Conservation (phyloP, 352 stramenopile genomes). For the Globisporangium acanthophoron region DNA sequence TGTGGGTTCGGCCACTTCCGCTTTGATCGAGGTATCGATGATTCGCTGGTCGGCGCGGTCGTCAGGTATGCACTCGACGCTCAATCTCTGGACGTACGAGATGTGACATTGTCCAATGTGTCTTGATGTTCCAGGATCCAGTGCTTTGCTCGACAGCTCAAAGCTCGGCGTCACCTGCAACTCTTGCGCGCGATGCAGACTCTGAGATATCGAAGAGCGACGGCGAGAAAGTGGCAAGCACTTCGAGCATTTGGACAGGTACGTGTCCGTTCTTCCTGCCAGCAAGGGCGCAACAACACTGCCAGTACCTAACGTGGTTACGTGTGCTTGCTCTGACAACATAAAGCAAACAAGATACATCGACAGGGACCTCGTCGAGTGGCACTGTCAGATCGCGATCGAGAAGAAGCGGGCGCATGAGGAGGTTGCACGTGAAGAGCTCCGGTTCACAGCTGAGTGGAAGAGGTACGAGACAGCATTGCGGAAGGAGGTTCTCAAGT, state of each 20-base stretch:
- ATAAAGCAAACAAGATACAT: conserved; percentile 8
- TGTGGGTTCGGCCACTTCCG: conserved; percentile 20
- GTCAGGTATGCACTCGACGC: conserved; percentile 11
- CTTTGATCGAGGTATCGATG: conserved; percentile 11
- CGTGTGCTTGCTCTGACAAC: background rate
- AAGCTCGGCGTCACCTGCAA: conserved; percentile 5
- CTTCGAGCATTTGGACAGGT: conserved; percentile 8
- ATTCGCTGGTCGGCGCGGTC: conserved; percentile 4
- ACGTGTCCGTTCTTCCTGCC: background rate
- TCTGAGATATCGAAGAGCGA: conserved; percentile 1
- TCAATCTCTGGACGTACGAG: background rate
- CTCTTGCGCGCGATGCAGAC: conserved; percentile 2
- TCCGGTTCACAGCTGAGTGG: conserved; percentile 24
- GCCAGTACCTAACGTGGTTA: background rate
- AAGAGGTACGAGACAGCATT: conserved; percentile 28
- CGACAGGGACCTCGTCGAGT: conserved; percentile 23
- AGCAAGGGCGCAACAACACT: too few species aligned
- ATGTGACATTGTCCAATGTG: background rate
- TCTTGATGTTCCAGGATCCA: conserved; percentile 17
- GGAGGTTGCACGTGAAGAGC: conserved; percentile 21
- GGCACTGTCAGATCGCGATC: conserved; percentile 23
- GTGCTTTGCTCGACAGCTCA: conserved; percentile 11
- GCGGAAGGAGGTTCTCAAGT: conserved; percentile 31
- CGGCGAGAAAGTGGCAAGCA: conserved; percentile 8
- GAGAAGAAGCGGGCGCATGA: conserved; percentile 16